Conservation (phyloP, 192 early-diverging fungal genomes). For the Radiomyces spectabilis region DNA sequence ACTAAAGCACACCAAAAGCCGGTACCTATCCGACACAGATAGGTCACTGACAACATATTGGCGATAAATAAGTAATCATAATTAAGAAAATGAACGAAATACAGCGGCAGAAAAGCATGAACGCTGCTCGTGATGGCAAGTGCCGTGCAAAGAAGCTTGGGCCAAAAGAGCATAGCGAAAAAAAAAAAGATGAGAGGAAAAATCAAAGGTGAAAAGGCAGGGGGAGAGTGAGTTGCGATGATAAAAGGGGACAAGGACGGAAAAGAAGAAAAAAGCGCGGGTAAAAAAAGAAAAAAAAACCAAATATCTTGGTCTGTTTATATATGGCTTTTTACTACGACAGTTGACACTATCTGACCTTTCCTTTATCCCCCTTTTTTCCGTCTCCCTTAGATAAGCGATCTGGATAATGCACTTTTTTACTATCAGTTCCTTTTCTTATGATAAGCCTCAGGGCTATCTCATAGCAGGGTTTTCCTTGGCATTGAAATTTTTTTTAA, state of each 20-base stretch:
- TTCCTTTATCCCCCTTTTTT: too few relatives aligned
- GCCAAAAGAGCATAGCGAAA: slow-evolving; percentile 9
- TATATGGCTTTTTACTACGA: too few relatives aligned
- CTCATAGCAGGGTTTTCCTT: too few relatives aligned
- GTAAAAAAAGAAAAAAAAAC: neutral
- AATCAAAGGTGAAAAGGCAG: neutral
- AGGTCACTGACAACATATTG: neutral
- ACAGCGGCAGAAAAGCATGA: slow-evolving; percentile 10
- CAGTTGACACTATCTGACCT: too few relatives aligned
- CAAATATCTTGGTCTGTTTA: neutral
- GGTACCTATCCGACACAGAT: neutral
- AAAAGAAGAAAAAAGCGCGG: neutral
- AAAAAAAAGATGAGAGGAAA: neutral
- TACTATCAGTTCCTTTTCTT: too few relatives aligned
- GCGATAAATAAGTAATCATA: neutral
- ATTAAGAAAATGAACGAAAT: slow-evolving; percentile 6
- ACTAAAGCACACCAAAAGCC: slow-evolving; percentile 7
- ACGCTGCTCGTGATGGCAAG: slow-evolving; percentile 6
- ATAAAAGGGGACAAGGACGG: neutral
- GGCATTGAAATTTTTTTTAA: too few relatives aligned
- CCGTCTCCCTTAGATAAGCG: too few relatives aligned
- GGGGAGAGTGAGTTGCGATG: neutral
- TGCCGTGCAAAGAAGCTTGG: slow-evolving; percentile 10
- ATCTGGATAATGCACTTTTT: too few relatives aligned
- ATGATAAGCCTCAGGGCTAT: too few relatives aligned